Conservation (phyloP, 2,329 filamentous ascomycete species). For the Fusarium dimerum region DNA sequence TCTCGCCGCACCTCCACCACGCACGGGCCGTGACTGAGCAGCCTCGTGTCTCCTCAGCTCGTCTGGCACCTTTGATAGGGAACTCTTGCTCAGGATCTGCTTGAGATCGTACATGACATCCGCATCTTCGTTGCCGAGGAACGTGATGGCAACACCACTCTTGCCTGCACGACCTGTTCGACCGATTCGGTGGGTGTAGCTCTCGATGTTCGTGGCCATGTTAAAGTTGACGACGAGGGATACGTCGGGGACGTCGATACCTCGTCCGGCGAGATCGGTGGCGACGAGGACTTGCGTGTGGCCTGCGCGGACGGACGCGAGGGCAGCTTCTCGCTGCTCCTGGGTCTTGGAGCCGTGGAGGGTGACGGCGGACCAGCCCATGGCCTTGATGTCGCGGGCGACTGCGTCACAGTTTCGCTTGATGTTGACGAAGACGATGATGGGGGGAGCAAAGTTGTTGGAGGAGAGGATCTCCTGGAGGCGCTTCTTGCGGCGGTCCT, state of each 20-base stretch:
- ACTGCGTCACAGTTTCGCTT: slow-evolving; percentile 98
- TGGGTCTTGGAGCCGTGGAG: slow-evolving; percentile 96
- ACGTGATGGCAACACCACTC: slow-evolving; percentile 93
- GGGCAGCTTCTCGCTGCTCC: slow-evolving; percentile 92
- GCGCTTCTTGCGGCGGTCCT: slow-evolving; percentile 96
- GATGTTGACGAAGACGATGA: slow-evolving; percentile 99
- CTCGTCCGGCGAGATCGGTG: slow-evolving; percentile 91
- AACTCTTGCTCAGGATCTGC: slow-evolving; percentile 91
- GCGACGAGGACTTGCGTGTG: slow-evolving; percentile 87
- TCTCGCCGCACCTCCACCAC: slow-evolving; percentile 32
- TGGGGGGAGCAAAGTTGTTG: slow-evolving; percentile 79
- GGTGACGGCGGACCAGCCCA: slow-evolving; percentile 88
- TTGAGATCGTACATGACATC: slow-evolving; percentile 94
- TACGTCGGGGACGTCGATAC: slow-evolving; percentile 97
- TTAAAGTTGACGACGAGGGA: slow-evolving; percentile 98
- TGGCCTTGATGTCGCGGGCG: slow-evolving; percentile 88
- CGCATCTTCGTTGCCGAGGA: slow-evolving; percentile 84
- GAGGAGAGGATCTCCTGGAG: slow-evolving; percentile 86
- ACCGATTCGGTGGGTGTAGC: slow-evolving; percentile 94
- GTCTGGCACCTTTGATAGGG: slow-evolving; percentile 85
- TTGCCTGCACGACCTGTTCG: slow-evolving; percentile 97
- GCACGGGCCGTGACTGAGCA: slow-evolving; percentile 76
- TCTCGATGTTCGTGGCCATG: slow-evolving; percentile 91
- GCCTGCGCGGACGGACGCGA: slow-evolving; percentile 80
- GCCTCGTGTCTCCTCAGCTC: slow-evolving; percentile 87